Conservation (phyloP, 257 asterid genomes). For the Scutellaria galericulata region DNA sequence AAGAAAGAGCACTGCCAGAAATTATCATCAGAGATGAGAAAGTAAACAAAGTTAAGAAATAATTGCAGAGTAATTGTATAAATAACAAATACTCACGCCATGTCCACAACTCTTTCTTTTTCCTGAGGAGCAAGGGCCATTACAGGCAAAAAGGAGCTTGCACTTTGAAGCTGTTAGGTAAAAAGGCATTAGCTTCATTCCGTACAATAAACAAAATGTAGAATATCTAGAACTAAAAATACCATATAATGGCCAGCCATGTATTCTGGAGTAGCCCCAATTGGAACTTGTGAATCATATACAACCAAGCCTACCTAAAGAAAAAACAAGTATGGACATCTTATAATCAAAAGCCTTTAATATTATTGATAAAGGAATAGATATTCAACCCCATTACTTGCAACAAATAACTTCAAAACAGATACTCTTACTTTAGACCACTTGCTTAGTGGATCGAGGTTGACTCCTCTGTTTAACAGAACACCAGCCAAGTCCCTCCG, state of each 20-base stretch:
- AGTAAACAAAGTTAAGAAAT: background rate
- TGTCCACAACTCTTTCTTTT: slow-evolving; percentile 83
- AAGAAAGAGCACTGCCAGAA: slow-evolving; percentile 1
- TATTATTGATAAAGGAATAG: background rate
- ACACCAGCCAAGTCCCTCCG: slow-evolving; percentile 97
- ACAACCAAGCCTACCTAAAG: slow-evolving; percentile 92
- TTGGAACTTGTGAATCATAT: slow-evolving; percentile 93
- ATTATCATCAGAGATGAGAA: slow-evolving; percentile 3
- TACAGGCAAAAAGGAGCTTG: slow-evolving; percentile 93
- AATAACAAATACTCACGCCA: slow-evolving; percentile 76
- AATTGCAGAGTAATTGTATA: background rate
- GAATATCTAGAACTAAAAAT: slow-evolving; percentile 35
- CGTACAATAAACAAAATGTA: background rate
- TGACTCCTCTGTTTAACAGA: slow-evolving; percentile 91
- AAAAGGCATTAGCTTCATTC: slow-evolving; percentile 38
- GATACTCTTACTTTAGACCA: slow-evolving; percentile 87
- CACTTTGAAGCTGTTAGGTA: slow-evolving; percentile 80
- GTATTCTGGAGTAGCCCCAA: slow-evolving; percentile 98
- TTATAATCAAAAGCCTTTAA: slow-evolving; percentile 9
- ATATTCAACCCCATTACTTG: slow-evolving; percentile 1
- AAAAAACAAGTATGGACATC: slow-evolving; percentile 18
- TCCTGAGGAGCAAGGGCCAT: slow-evolving; percentile 99
- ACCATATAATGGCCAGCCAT: slow-evolving; percentile 99
- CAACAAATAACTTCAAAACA: background rate
- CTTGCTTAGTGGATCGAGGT: slow-evolving; percentile 92